A percentile compares a stretch with the other conserved stretches of the same genome.
phyloP scores from a whole-genome alignment of 75 land plant species.

The Pinus albicaulis region DNA sequence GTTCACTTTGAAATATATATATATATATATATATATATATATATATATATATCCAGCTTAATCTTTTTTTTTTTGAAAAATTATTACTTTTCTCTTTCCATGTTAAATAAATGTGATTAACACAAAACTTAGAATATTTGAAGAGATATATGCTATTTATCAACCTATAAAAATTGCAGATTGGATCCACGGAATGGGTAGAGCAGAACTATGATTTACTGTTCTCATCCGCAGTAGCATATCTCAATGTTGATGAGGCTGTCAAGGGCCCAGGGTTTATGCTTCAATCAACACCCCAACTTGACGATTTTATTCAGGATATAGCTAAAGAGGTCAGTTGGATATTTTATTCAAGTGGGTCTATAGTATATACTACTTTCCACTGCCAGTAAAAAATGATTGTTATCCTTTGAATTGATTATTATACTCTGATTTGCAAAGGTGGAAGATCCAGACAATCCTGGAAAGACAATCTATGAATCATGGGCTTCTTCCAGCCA shows the following conservation, averaged over 20 bases:
- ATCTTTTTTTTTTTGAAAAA: too few relatives aligned
- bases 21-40: too few relatives aligned
- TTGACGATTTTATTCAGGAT: slow-evolving; percentile 64
- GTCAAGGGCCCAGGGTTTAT: slow-evolving; percentile 68
- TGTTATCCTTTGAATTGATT: too few relatives aligned
- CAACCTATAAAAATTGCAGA: slow-evolving; percentile 15
- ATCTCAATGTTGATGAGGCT: slow-evolving; percentile 74
- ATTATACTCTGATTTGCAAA: background rate
- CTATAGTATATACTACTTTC: too few relatives aligned
- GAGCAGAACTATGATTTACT: slow-evolving; percentile 53
- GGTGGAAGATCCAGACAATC: slow-evolving; percentile 61
- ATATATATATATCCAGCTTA: too few relatives aligned
- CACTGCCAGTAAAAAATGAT: too few relatives aligned
- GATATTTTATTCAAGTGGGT: background rate
- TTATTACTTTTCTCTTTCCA: too few relatives aligned
- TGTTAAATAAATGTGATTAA: too few relatives aligned
- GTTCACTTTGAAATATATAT: too few relatives aligned
- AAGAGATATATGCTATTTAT: background rate
- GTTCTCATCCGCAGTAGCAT: slow-evolving; percentile 43
- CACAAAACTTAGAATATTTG: background rate
- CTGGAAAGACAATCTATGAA: slow-evolving; percentile 56
- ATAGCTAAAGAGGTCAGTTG: slow-evolving; percentile 51
- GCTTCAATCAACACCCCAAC: slow-evolving; percentile 77
- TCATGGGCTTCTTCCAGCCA: slow-evolving; percentile 48
- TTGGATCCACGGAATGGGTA: slow-evolving; percentile 69